Percentiles rank a stretch among this genome's conserved stretches.
Conservation (phyloP, 1,139 yeast species). For the Candida albicans region DNA sequence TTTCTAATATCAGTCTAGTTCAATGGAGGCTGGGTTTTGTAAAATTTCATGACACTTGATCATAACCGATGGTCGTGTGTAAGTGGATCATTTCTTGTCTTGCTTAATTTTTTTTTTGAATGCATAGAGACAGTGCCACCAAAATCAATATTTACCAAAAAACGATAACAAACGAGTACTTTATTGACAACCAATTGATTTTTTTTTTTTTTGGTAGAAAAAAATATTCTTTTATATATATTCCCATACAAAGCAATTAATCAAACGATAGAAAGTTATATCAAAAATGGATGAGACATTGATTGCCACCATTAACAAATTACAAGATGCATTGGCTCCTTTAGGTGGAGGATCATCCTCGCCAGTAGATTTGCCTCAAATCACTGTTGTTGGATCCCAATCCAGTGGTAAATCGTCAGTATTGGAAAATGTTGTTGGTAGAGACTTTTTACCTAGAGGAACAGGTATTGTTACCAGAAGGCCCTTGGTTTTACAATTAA, state of each 20-base stretch:
- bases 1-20: neutral
- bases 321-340: slow-evolving; percentile 93
- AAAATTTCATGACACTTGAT: neutral
- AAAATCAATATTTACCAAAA: slow-evolving; percentile 1
- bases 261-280: neutral
- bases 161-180: slow-evolving; percentile 4
- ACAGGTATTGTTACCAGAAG: slow-evolving; percentile 95
- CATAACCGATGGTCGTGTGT: slow-evolving; percentile 4
- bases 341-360: slow-evolving; percentile 83
- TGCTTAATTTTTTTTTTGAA: neutral
- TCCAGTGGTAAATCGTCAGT: slow-evolving; percentile 94
- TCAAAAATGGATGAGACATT: slow-evolving; percentile 79
- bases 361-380: slow-evolving; percentile 91
- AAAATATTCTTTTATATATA: neutral
- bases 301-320: slow-evolving; percentile 86
- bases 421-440: slow-evolving; percentile 88
- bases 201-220: slow-evolving; percentile 1
- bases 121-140: slow-evolving; percentile 1
- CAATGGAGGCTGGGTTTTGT: too few species aligned
- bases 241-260: neutral
- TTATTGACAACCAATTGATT: neutral
- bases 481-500: slow-evolving; percentile 80
- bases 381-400: slow-evolving; percentile 95
- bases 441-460: slow-evolving; percentile 94
- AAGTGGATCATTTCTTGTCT: neutral